Conservation (phyloP, 2,329 filamentous ascomycete genomes). For the Ciborinia camelliae region DNA sequence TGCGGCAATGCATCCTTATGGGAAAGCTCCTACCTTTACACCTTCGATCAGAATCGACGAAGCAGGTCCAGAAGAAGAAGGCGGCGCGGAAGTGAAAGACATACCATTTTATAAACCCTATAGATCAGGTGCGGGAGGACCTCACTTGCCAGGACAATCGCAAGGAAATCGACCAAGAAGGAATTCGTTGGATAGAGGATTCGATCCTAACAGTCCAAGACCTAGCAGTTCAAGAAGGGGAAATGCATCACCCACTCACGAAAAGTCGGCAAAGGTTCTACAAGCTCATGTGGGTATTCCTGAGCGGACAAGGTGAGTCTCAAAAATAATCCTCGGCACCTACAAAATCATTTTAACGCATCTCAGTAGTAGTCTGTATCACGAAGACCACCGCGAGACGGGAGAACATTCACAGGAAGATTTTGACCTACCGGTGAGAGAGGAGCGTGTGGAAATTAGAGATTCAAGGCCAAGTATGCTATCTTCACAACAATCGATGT, state of each 20-base stretch:
- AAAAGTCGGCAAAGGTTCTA: background rate
- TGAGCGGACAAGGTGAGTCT: slow-evolving; percentile 4
- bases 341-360: background rate
- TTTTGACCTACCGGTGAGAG: background rate
- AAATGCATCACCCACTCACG: background rate
- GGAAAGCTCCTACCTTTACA: slow-evolving; percentile 3
- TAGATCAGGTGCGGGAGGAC: background rate
- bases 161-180: slow-evolving; percentile 2
- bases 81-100: slow-evolving; percentile 29
- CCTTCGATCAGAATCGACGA: slow-evolving; percentile 13
- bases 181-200: slow-evolving; percentile 3
- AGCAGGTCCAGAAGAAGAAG: slow-evolving; percentile 16
- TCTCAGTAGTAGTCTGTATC: slow-evolving; percentile 10
- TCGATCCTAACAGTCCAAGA: background rate
- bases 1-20: slow-evolving; percentile 4
- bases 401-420: background rate
- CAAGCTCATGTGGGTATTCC: slow-evolving; percentile 14
- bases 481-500: slow-evolving; percentile 8
- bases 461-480: slow-evolving; percentile 13
- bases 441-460: slow-evolving; percentile 8
- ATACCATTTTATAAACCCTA: slow-evolving; percentile 27
- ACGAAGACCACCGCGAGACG: slow-evolving; percentile 8
- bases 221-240: background rate
- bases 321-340: too few species aligned
- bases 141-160: background rate